Base-by-base conservation (phyloP, 345 rosid species). In the Pseudoturritis turrita region DNA sequence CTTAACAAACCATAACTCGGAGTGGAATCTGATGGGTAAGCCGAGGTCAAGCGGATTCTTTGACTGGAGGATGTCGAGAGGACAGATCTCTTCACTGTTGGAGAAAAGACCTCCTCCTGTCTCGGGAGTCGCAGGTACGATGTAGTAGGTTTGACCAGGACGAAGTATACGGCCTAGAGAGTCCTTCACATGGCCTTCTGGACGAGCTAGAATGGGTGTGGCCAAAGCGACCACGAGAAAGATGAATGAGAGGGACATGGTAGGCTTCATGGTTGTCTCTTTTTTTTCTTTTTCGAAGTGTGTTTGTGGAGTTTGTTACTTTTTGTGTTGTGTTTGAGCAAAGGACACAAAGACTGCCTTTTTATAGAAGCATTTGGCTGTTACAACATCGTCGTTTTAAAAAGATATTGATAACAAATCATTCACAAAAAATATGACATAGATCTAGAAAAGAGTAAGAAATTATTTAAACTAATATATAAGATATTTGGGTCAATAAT, bases 71-170 rank as follows among this genome's bases (percentile, higher is more conserved):
- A 65, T 65, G 33, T 65, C 70, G 1, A 65, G 46, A 10, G 70
- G 58, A 36, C 70, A 65, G 11, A 50, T 65, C 46, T 65, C 70
- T 36, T 65, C 58, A 23, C 70, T 65, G 59, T 49, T 65, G 2
- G 70, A 51, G 36, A 50, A 49, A 14, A 65, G 17, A 65, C 70
- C 70, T 35, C 60, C 60, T 29, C 10, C 47, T 22, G 23, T 35
- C 44, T 22, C 35, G 8, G 57, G 19, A 4, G 31, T 65, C n/a
- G 58, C 46, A 22, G 59, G 70, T 36, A 65, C 23, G 36, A 65
- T 15, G 59, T 36, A 39, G 15, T 65, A 65, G 37, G 59, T 50
- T 50, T 35, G 70, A 23, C 59, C 70, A 65, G 70, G 70, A n/a
- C 59, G 70, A 37, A 65, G 45, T 14, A 65, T 15, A 65, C 43